Evolutionary conservation across 345 rosid species (phyloP).

Genomic region (Aquilaria yunnanensis): DNA sequence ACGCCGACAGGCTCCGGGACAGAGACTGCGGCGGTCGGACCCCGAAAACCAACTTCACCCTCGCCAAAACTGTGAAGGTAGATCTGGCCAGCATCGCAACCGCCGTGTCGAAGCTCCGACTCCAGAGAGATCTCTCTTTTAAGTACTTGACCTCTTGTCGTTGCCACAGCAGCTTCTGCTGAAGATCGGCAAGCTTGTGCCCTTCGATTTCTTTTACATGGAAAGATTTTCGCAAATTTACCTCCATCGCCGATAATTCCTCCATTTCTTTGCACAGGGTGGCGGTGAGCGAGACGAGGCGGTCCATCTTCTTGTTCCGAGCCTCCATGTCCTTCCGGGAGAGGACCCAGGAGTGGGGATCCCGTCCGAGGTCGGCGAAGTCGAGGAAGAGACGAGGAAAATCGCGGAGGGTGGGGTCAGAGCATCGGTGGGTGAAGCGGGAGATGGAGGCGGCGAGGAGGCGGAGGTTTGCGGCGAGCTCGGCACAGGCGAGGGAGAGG

Average conservation of each 20-base stretch:
- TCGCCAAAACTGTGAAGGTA: constrained; percentile 61
- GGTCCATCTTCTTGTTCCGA: constrained; percentile 64
- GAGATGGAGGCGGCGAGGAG: constrained; percentile 52
- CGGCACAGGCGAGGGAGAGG: constrained; percentile 81
- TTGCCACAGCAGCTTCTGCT: constrained; percentile 56
- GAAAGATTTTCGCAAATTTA: constrained; percentile 36
- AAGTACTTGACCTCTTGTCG: constrained; percentile 74
- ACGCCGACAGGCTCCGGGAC: constrained; percentile 70
- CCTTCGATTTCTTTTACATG: constrained; percentile 27
- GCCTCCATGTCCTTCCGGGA: constrained; percentile 61
- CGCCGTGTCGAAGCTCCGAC: constrained; percentile 63
- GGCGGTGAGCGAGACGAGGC: constrained; percentile 59
- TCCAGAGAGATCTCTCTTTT: constrained; percentile 84
- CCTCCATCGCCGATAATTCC: constrained; percentile 59
- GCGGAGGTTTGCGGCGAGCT: constrained; percentile 56
- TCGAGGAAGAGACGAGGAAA: constrained; percentile 47
- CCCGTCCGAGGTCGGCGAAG: constrained; percentile 67
- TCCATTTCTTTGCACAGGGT: constrained; percentile 75
- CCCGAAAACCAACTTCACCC: constrained; percentile 72
- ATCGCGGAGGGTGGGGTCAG: constrained; percentile 32
- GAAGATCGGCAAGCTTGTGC: constrained; percentile 60
- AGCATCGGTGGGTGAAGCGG: constrained; percentile 50
- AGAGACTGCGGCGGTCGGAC: constrained; percentile 41
- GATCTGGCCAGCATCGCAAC: constrained; percentile 53
- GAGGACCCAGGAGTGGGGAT: constrained; percentile 55